phyloP scores from a whole-genome alignment of 768 basidiomycete species.

The Leccinum olivaceopallidum region DNA sequence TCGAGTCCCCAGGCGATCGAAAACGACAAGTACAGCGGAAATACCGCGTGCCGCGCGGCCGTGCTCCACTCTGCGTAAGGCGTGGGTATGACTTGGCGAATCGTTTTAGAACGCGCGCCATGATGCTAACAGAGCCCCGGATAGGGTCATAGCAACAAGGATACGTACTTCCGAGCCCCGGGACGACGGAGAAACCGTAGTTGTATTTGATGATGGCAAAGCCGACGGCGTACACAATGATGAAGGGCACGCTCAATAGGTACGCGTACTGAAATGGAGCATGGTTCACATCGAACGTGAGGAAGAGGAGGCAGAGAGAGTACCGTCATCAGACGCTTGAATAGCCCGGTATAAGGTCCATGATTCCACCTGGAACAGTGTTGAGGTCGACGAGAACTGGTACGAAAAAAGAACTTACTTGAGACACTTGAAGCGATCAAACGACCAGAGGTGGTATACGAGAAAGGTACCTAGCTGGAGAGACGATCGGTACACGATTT shows the following conservation, averaged over 20 bases:
- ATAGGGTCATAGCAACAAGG: neutral
- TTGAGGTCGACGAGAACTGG: neutral
- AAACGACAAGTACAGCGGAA: slow-evolving; percentile 66
- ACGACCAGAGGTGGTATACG: slow-evolving; percentile 75
- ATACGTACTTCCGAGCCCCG: slow-evolving; percentile 43
- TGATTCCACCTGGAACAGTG: slow-evolving; percentile 58
- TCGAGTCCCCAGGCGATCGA: slow-evolving; percentile 73
- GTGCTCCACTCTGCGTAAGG: slow-evolving; percentile 61
- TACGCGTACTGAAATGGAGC: slow-evolving; percentile 36
- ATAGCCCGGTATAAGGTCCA: slow-evolving; percentile 66
- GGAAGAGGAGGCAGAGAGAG: slow-evolving; percentile 19
- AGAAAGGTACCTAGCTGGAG: slow-evolving; percentile 42
- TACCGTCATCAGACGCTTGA: slow-evolving; percentile 87
- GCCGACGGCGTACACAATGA: slow-evolving; percentile 58
- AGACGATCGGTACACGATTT: neutral
- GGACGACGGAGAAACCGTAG: slow-evolving; percentile 56
- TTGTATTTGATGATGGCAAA: slow-evolving; percentile 72
- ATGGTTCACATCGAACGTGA: neutral
- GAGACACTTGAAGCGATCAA: slow-evolving; percentile 75
- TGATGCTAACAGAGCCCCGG: neutral
- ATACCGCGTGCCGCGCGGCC: slow-evolving; percentile 46
- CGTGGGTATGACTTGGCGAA: slow-evolving; percentile 51
- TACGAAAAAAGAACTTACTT: slow-evolving; percentile 40
- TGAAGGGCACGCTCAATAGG: slow-evolving; percentile 58
- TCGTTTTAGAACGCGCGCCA: neutral